Evolutionary conservation across 2,329 filamentous ascomycete species (phyloP).

Genomic region (Cephalotrichum gorgonifer): DNA sequence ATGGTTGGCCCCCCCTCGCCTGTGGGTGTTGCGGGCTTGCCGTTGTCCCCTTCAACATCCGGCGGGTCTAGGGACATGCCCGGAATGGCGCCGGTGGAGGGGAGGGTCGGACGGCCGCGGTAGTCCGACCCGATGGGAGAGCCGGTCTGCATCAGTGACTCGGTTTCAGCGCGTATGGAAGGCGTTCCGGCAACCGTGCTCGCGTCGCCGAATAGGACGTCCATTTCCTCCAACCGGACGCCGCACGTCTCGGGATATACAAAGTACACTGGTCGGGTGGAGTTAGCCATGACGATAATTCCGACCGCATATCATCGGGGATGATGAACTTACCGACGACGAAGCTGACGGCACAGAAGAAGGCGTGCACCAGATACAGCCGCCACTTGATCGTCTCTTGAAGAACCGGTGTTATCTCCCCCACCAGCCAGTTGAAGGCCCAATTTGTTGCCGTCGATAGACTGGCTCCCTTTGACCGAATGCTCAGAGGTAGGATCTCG

Average conservation of each 20-base stretch:
- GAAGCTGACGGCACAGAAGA: constrained; percentile 93
- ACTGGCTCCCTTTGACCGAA: constrained; percentile 93
- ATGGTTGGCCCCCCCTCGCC: constrained; percentile 19
- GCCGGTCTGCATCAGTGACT: constrained; percentile 66
- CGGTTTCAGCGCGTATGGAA: constrained; percentile 60
- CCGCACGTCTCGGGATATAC: constrained; percentile 96
- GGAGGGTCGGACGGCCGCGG: constrained; percentile 41
- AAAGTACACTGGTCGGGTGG: constrained; percentile 67
- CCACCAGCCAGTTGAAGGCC: constrained; percentile 97
- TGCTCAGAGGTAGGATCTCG: constrained; percentile 95
- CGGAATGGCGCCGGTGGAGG: constrained; percentile 61
- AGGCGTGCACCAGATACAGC: constrained; percentile 88
- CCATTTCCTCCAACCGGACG: constrained; percentile 93
- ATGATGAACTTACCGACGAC: constrained; percentile 67
- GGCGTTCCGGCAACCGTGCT: constrained; percentile 74
- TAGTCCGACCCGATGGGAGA: constrained; percentile 67
- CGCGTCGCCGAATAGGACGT: constrained; percentile 84
- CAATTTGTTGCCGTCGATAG: constrained; percentile 94
- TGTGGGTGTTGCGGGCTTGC: constrained; percentile 27
- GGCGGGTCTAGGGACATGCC: constrained; percentile 68
- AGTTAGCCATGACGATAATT: constrained; percentile 4
- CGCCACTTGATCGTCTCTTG: constrained; percentile 92
- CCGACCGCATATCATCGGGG: not conserved
- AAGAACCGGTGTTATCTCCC: constrained; percentile 85
- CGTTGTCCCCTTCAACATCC: constrained; percentile 39